Conservation (phyloP, 2,329 filamentous ascomycete species). For the Xylaria polymorpha region DNA sequence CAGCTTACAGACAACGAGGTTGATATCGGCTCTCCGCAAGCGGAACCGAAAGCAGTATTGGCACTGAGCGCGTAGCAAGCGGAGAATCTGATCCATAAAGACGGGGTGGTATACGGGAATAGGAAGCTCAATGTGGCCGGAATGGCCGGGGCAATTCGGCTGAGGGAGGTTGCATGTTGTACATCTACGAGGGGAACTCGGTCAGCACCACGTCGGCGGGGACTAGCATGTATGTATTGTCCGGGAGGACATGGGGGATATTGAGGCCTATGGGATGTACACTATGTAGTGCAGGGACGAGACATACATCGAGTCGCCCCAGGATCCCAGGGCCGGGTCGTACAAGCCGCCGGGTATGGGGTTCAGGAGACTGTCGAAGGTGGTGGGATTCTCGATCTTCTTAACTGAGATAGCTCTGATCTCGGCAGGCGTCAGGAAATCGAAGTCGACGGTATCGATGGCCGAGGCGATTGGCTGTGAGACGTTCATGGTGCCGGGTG, state of each 20-base stretch:
- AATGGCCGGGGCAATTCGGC: constrained; percentile 87
- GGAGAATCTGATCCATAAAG: constrained; percentile 91
- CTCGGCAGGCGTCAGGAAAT: constrained; percentile 82
- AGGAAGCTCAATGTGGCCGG: constrained; percentile 94
- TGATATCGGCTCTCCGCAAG: constrained; percentile 79
- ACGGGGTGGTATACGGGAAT: constrained; percentile 96
- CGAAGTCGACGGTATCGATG: constrained; percentile 90
- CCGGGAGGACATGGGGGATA: too few relatives aligned
- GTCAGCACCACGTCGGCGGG: constrained; percentile 10
- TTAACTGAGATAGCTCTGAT: constrained; percentile 92
- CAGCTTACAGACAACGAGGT: constrained; percentile 85
- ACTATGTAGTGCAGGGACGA: constrained; percentile 44
- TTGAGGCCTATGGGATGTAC: too few relatives aligned
- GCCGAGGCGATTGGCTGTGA: constrained; percentile 85
- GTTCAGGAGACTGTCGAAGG: constrained; percentile 92
- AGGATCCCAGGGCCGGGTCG: constrained; percentile 90
- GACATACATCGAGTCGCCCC: constrained; percentile 82
- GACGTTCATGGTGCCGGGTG: constrained; percentile 69
- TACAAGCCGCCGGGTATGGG: constrained; percentile 92
- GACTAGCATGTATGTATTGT: too few relatives aligned
- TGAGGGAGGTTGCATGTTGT: constrained; percentile 89
- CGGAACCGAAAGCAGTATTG: constrained; percentile 90
- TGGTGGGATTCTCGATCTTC: constrained; percentile 90
- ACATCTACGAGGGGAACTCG: constrained; percentile 67
- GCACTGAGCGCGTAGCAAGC: constrained; percentile 87